Evolutionary conservation across 2,329 filamentous ascomycete species (phyloP), one percentile per base, ranked within the genome.

Genomic region (Gremmenia infestans): DNA sequence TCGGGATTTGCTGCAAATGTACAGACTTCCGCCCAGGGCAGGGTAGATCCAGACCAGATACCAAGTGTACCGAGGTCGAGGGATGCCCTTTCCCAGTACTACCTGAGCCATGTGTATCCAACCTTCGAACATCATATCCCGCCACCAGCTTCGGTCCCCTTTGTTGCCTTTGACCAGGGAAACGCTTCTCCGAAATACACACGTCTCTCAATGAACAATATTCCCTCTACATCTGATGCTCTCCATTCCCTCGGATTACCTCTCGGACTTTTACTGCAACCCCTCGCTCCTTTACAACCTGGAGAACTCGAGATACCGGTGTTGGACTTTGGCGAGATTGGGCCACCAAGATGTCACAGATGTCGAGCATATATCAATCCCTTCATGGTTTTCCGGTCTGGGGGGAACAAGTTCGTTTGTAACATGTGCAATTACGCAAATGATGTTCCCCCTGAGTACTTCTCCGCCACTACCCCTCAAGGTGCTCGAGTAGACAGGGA

Each of bases 341-440:
- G 94, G 0, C 94, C 94, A 42, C 94, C 94, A 22, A 83, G 94
- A 71, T 99, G 94, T 73, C 85, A 90, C 66, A 82, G 94, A 74
- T 99, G 94, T 76, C 83, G 94, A 69, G 88, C 93, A 14, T 99
- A 99, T 74, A 95, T 99, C 75, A 99, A 99, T 69, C 94, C 94
- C 1, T 99, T 99, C 71, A 97, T 99, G 94, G 89, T 92, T 69
- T 99, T 99, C 79, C 83, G 88, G 57, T 87, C 88, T 15, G 93
- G 93, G 39, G 94, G 94, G 55, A 96, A 93, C 75, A 96, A 96
- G 71, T 95, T 96, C 71, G 91, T 96, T 52, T 99, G 94, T 77
- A 99, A 99, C 70, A 89, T 99, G 74, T 99, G 94, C 76, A 94
- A 89, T 22, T 96, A 97, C 71, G 91, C 94, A 50, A 99, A 97